phyloP scores from a whole-genome alignment of 352 stramenopile genomes.

The Globisporangium apiculatum region DNA sequence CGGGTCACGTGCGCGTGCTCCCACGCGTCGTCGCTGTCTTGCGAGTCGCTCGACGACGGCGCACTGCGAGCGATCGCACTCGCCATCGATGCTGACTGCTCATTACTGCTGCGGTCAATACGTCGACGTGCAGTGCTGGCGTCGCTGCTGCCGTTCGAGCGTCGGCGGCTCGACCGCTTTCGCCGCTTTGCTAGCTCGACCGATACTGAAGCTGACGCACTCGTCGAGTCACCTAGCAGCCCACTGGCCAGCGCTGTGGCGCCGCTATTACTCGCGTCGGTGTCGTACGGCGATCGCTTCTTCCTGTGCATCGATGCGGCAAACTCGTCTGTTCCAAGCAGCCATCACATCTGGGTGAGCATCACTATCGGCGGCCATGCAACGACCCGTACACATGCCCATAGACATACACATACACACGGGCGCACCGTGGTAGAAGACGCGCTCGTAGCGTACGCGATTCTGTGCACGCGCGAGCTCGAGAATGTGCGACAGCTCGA shows the following conservation, averaged over 20 bases:
- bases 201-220: background rate
- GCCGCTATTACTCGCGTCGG: background rate
- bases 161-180: background rate
- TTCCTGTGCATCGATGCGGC: constrained; percentile 33
- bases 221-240: background rate
- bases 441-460: constrained; percentile 28
- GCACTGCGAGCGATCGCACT: background rate
- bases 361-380: no score
- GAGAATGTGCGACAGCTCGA: constrained; percentile 44
- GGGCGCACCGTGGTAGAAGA: constrained; percentile 53
- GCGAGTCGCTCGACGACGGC: background rate
- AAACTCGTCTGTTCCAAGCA: constrained; percentile 39
- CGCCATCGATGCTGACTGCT: no score
- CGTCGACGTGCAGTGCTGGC: background rate
- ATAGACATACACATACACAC: background rate
- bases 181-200: background rate
- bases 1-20: background rate
- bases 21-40: background rate
- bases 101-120: background rate
- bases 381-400: no score
- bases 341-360: no score
- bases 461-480: constrained; percentile 22
- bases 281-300: constrained; percentile 1
- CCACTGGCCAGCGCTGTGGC: background rate
- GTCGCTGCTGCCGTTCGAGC: background rate